Conservation (phyloP, 306 rosid species). For the Arachis stenosperma region DNA sequence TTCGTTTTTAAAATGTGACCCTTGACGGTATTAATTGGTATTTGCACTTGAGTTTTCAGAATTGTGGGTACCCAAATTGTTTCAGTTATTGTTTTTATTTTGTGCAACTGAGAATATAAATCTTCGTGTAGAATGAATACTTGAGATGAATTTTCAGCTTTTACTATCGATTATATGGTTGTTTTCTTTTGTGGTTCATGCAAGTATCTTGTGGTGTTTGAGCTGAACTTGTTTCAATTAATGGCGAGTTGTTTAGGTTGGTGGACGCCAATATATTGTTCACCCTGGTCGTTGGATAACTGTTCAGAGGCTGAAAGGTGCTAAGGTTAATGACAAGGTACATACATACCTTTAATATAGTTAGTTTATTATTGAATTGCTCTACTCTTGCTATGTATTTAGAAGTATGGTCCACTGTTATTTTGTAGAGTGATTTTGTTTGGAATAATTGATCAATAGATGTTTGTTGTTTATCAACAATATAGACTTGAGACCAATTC, state of each 20-base stretch:
- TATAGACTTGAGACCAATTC: neutral
- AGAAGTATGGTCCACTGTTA: neutral
- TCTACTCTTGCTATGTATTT: neutral
- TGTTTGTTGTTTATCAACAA: neutral
- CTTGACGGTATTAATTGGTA: neutral
- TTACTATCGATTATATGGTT: slow-evolving; percentile 2
- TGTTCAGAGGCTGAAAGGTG: slow-evolving; percentile 89
- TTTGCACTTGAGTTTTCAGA: neutral
- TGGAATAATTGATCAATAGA: slow-evolving; percentile 17
- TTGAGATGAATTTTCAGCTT: neutral
- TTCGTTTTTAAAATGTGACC: neutral
- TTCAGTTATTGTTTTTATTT: neutral
- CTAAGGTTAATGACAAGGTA: slow-evolving; percentile 85
- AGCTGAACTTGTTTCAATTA: neutral
- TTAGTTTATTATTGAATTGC: too few species aligned
- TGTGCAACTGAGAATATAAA: neutral
- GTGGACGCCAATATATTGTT: slow-evolving; percentile 88
- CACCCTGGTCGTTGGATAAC: slow-evolving; percentile 82
- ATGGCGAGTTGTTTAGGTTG: slow-evolving; percentile 56
- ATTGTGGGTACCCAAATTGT: slow-evolving; percentile 6
- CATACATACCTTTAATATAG: neutral
- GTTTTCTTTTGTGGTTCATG: slow-evolving; percentile 8
- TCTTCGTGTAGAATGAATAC: neutral
- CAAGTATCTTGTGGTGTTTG: slow-evolving; percentile 31
- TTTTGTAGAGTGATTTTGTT: slow-evolving; percentile 11